Evolutionary conservation across 2,329 filamentous ascomycete species (phyloP).

Genomic region (Verticillium klebahnii): DNA sequence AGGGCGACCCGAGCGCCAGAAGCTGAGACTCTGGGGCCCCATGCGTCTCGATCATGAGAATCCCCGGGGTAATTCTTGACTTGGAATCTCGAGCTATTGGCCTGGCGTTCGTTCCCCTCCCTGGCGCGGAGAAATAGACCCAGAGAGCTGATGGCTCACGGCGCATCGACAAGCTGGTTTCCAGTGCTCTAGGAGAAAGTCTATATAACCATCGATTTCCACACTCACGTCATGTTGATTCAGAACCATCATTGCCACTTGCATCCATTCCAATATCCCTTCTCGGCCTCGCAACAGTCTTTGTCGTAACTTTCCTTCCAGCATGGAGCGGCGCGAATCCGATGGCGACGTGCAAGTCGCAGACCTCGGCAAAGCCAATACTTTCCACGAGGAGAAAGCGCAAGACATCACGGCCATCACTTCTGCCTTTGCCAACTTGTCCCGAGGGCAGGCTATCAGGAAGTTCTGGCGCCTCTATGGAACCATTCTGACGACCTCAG

Average conservation of each 20-base stretch:
- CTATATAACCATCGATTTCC: not conserved
- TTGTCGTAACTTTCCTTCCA: not conserved
- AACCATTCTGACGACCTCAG: not conserved
- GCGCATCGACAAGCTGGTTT: not conserved
- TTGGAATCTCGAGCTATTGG: not conserved
- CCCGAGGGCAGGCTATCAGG: not conserved
- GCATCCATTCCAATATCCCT: not conserved
- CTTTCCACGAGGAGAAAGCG: not conserved
- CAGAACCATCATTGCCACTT: not conserved
- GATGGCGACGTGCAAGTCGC: not conserved
- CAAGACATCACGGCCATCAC: not conserved
- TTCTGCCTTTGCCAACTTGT: conserved; percentile 3
- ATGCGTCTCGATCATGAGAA: not conserved
- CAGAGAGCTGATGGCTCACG: not conserved
- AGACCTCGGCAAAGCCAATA: not conserved
- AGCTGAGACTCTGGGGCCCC: not conserved
- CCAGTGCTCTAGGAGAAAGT: not conserved
- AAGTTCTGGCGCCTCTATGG: conserved; percentile 7
- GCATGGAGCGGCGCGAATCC: not conserved
- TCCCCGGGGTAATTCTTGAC: not conserved
- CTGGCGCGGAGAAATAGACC: not conserved
- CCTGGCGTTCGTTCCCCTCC: not conserved
- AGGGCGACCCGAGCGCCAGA: not conserved
- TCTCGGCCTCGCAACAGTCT: not conserved
- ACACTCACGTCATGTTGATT: not conserved